Percentiles rank a stretch among this genome's conserved stretches.
Evolutionary conservation across 1,284 basidiomycete genomes (phyloP).

Genomic region (Puccinia horiana): DNA sequence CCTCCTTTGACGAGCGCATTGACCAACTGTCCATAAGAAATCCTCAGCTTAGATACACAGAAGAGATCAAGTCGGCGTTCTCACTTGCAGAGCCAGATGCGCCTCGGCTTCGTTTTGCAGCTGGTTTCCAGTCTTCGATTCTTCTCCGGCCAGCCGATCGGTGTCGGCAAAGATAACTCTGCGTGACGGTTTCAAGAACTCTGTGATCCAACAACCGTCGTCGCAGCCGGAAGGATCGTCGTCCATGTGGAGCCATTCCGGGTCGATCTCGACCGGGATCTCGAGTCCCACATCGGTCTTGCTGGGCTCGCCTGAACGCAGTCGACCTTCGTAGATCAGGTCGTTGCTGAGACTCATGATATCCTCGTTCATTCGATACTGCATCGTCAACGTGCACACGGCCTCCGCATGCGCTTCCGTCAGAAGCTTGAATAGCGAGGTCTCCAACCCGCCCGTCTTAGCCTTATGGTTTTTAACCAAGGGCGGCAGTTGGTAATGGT

Average conservation of each 20-base stretch:
- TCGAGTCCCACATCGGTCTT: slow-evolving; percentile 68
- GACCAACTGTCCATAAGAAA: slow-evolving; percentile 62
- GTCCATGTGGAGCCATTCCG: background rate
- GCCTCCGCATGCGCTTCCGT: slow-evolving; percentile 80
- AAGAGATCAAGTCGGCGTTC: background rate
- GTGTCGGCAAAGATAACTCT: slow-evolving; percentile 93
- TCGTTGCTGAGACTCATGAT: slow-evolving; percentile 92
- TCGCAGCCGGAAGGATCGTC: background rate
- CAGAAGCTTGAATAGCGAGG: slow-evolving; percentile 83
- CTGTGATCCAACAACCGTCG: slow-evolving; percentile 70
- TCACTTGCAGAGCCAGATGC: slow-evolving; percentile 57
- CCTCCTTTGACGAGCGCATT: slow-evolving; percentile 70
- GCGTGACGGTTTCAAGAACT: slow-evolving; percentile 65
- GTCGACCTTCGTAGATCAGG: slow-evolving; percentile 77
- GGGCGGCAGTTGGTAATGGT: slow-evolving; percentile 94
- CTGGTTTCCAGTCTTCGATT: slow-evolving; percentile 79
- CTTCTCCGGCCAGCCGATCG: slow-evolving; percentile 71
- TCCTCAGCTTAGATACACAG: background rate
- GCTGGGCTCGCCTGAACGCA: slow-evolving; percentile 74
- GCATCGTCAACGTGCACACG: slow-evolving; percentile 77
- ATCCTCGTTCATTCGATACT: slow-evolving; percentile 96
- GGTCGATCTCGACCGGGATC: slow-evolving; percentile 60
- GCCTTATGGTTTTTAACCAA: slow-evolving; percentile 73
- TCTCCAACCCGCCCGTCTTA: slow-evolving; percentile 78
- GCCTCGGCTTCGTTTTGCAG: slow-evolving; percentile 87